These are phyloP conservation scores for Cystobasidiaceae sp. DNA, from an alignment of 1,284 basidiomycete species.

Conservation along the genomic window DNA sequence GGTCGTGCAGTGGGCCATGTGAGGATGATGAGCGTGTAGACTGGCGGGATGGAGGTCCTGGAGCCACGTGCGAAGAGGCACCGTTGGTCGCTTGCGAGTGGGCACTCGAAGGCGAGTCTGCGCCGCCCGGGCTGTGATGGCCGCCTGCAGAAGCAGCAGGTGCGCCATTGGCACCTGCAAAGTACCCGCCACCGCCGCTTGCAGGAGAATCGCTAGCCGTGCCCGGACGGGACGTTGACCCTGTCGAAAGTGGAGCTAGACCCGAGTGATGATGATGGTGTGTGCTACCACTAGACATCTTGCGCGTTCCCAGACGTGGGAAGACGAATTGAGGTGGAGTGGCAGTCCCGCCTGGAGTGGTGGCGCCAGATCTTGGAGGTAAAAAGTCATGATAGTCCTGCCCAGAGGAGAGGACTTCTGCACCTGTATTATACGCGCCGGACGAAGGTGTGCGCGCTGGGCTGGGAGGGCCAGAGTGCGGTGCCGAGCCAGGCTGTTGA, in stretches of 20 bases:
- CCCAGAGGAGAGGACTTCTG: constrained; percentile 13
- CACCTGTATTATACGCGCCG: not conserved
- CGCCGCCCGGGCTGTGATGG: not conserved
- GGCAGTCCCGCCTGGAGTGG: constrained; percentile 35
- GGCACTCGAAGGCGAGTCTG: not conserved
- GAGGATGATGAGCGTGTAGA: constrained; percentile 47
- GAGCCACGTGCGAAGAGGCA: constrained; percentile 4
- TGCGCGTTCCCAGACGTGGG: constrained; percentile 35
- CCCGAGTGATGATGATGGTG: constrained; percentile 30
- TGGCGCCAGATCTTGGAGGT: constrained; percentile 20
- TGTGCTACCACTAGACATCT: constrained; percentile 31
- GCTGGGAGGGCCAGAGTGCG: not conserved
- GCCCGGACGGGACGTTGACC: not conserved
- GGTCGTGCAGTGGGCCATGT: constrained; percentile 68
- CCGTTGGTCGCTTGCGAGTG: not conserved
- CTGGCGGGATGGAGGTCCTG: constrained; percentile 37
- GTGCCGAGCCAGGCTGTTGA: not conserved
- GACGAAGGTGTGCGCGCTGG: constrained; percentile 9
- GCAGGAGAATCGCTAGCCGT: not conserved
- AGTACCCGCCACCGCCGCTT: not conserved
- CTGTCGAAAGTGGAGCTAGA: constrained; percentile 18
- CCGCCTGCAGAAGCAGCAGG: constrained; percentile 9
- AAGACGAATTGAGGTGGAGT: constrained; percentile 44
- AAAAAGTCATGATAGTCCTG: constrained; percentile 32
- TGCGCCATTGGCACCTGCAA: constrained; percentile 1